A percentile compares a stretch with the other conserved stretches of the same genome.
phyloP scores from a whole-genome alignment of 805 yeast genomes.

The Wickerhamiella domercqiae region DNA sequence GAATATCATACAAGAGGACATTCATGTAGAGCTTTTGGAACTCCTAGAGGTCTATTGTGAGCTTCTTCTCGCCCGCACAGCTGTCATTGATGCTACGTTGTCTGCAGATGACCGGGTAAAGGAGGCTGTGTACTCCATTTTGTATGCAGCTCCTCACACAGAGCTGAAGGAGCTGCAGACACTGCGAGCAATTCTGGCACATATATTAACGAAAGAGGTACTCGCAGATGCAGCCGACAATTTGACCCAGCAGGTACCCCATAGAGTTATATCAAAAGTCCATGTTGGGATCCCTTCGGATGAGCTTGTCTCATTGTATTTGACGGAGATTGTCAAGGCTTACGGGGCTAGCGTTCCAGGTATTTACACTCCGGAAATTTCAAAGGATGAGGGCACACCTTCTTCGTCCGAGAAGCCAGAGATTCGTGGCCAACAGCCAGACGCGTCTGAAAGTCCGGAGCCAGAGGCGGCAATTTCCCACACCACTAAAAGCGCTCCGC shows the following conservation, averaged over 20 bases:
- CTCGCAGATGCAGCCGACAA: slow-evolving; percentile 40
- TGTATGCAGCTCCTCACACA: slow-evolving; percentile 54
- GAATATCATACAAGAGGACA: slow-evolving; percentile 68
- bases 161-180: slow-evolving; percentile 57
- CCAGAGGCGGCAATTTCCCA: neutral
- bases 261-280: slow-evolving; percentile 49
- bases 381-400: slow-evolving; percentile 21
- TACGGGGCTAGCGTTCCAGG: slow-evolving; percentile 63
- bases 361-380: slow-evolving; percentile 20
- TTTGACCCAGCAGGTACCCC: slow-evolving; percentile 40
- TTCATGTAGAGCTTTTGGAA: slow-evolving; percentile 64
- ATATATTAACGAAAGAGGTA: slow-evolving; percentile 57
- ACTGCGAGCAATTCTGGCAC: slow-evolving; percentile 45
- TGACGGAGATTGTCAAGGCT: slow-evolving; percentile 67
- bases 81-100: slow-evolving; percentile 31
- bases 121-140: slow-evolving; percentile 59
- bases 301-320: slow-evolving; percentile 50
- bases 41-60: slow-evolving; percentile 72
- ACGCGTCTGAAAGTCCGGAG: neutral
- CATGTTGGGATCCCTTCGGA: slow-evolving; percentile 50
- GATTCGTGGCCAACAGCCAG: neutral
- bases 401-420: slow-evolving; percentile 3
- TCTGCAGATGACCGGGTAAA: slow-evolving; percentile 27
- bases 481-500: neutral
- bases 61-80: slow-evolving; percentile 56